phyloP scores from a whole-genome alignment of 495 filamentous ascomycete species.

The Hypomontagnella monticulosa region DNA sequence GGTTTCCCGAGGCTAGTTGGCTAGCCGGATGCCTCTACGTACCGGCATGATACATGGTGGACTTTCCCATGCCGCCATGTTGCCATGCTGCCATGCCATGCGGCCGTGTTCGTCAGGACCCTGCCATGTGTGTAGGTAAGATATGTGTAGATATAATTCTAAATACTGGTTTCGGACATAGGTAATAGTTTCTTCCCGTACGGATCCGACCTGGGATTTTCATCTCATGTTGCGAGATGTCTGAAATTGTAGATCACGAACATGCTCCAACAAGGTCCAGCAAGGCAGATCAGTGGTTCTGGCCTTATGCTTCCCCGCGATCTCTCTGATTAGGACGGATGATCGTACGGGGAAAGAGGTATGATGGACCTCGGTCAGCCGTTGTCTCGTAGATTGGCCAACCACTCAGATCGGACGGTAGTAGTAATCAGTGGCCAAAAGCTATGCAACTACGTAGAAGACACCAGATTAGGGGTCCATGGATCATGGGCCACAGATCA shows the following conservation, averaged over 20 bases:
- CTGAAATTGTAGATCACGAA: slow-evolving; percentile 26
- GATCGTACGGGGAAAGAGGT: slow-evolving; percentile 32
- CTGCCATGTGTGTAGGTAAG: too few species aligned
- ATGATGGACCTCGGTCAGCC: slow-evolving; percentile 25
- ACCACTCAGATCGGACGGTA: slow-evolving; percentile 6
- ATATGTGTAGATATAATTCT: neutral
- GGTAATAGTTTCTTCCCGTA: neutral
- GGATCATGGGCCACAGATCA: neutral
- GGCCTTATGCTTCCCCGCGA: slow-evolving; percentile 25
- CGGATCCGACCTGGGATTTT: neutral
- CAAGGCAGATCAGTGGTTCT: slow-evolving; percentile 28
- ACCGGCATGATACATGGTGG: slow-evolving; percentile 5
- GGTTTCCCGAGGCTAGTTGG: neutral
- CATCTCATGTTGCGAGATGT: slow-evolving; percentile 28
- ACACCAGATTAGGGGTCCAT: slow-evolving; percentile 24
- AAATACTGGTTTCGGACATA: neutral
- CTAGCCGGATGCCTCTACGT: neutral
- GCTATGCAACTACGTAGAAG: neutral
- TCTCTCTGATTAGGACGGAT: slow-evolving; percentile 29
- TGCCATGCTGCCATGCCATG: too few species aligned
- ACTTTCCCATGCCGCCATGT: neutral
- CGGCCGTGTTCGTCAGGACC: neutral
- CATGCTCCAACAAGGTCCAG: neutral
- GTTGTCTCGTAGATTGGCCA: slow-evolving; percentile 24
- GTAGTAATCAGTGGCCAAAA: slow-evolving; percentile 17